Base-by-base conservation (phyloP, 2,329 filamentous ascomycete genomes). In the Albifimbria verrucaria region DNA sequence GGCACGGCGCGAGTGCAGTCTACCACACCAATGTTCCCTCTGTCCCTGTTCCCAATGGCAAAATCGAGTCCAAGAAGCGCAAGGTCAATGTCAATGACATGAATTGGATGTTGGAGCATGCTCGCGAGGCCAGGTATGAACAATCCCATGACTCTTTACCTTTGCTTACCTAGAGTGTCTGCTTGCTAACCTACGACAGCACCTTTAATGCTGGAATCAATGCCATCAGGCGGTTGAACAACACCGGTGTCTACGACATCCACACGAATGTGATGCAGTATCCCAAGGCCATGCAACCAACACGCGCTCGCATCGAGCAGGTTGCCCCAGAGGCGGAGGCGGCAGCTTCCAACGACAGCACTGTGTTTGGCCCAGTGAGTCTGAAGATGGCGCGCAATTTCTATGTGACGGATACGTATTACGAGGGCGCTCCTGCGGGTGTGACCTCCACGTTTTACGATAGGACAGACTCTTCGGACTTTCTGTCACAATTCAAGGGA, bases 71-170 rank as follows among this genome's bases (percentile, higher is more conserved):
- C 57, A 96, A 95, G 76, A 91, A 90, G 76, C 83, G 89, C 60
- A 89, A 88, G 62, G 88, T 96, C 39, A 88, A 92, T 55, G 88
- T 97, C 54, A 97, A 92, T 50, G 90, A 95, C 62, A 85, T 88
- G 53, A 99, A 97, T 69, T 99, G 94, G 94, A 94, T 96, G 82
- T 78, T 94, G 53, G 92, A 97, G 73, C 94, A 99, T 72, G 92
- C 92, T 24, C 85, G 89, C 49, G 91, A 93, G 68, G 91, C 93
- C 52, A 93, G 89, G 92, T 95, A 79, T 48, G 66, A 61, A 12
- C 10, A n/a, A 17, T 22, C 22, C 17, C 49, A 49, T 4, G 18
- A n/a, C 32, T 6, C 11, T 15, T 23, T 21, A 17, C 5, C 12
- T 9, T 49, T 4, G 20, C 48, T 12, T 20, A 7, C 15, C 18